Conservation (phyloP, 2,329 filamentous ascomycete genomes). For the Cadophora sp. region DNA sequence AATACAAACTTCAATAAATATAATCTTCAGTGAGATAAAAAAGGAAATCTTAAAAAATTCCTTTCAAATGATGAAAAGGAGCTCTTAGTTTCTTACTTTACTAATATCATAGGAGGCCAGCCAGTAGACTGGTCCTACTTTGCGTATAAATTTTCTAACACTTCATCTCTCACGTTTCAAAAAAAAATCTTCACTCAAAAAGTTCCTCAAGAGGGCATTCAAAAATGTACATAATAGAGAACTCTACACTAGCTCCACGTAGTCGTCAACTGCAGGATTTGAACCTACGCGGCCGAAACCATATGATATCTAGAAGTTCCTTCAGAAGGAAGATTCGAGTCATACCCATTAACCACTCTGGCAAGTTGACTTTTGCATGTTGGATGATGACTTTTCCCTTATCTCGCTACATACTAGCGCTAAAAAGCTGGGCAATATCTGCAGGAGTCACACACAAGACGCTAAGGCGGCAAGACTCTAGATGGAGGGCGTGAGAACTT, state of each 20-base stretch:
- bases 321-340: conserved; percentile 38
- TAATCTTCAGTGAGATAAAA: not conserved
- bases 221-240: too few species aligned
- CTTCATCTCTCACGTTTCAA: too few species aligned
- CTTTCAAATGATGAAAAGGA: conserved; percentile 11
- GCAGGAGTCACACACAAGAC: too few species aligned
- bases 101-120: too few species aligned
- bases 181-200: too few species aligned
- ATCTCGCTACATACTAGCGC: not conserved
- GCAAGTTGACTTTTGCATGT: conserved; percentile 35
- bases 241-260: too few species aligned
- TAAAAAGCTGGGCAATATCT: not conserved
- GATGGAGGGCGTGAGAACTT: not conserved
- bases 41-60: not conserved
- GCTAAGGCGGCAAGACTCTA: too few species aligned
- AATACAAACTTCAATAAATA: too few species aligned
- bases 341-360: conserved; percentile 48
- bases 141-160: too few species aligned
- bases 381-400: not conserved
- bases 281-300: conserved; percentile 47
- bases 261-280: conserved; percentile 45
- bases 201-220: too few species aligned
- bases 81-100: too few species aligned
- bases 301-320: conserved; percentile 43
- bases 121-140: too few species aligned